phyloP scores from a whole-genome alignment of 2,329 filamentous ascomycete genomes.

The Apiospora kogelbergensis region DNA sequence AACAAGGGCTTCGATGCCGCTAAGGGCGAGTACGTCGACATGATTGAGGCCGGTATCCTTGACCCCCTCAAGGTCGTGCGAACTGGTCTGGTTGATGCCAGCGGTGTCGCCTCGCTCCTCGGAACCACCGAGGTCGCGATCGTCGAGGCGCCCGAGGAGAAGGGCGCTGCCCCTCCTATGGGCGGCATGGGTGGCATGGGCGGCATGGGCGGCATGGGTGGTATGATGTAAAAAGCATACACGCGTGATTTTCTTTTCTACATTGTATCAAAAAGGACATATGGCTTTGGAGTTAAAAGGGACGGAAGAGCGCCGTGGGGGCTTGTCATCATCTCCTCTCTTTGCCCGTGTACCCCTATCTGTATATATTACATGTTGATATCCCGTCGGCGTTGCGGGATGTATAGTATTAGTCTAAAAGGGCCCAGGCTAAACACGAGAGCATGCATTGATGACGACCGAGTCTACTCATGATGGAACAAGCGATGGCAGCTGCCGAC shows the following conservation, averaged over 20 bases:
- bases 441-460: constrained; percentile 6
- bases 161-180: constrained; percentile 65
- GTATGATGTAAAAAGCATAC: constrained; percentile 56
- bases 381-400: constrained; percentile 12
- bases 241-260: constrained; percentile 22
- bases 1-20: constrained; percentile 97
- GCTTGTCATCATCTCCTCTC: constrained; percentile 40
- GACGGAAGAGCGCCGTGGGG: constrained; percentile 36
- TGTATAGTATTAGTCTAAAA: constrained; percentile 7
- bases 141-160: constrained; percentile 93
- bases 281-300: constrained; percentile 50
- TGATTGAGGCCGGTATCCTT: constrained; percentile 95
- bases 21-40: constrained; percentile 98
- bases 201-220: constrained; percentile 50
- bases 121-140: constrained; percentile 98
- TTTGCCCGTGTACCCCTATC: constrained; percentile 23
- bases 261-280: constrained; percentile 42
- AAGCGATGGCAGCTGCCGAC: neutral
- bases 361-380: constrained; percentile 20
- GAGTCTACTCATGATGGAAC: neutral
- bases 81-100: constrained; percentile 91
- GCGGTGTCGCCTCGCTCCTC: constrained; percentile 92
- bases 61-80: constrained; percentile 99
- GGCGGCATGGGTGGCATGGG: constrained; percentile 65
- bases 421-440: constrained; percentile 2